A percentile compares a stretch with the other conserved stretches of the same genome.
Evolutionary conservation across 495 filamentous ascomycete species (phyloP).

Genomic region (Tetracladium setigerum): DNA sequence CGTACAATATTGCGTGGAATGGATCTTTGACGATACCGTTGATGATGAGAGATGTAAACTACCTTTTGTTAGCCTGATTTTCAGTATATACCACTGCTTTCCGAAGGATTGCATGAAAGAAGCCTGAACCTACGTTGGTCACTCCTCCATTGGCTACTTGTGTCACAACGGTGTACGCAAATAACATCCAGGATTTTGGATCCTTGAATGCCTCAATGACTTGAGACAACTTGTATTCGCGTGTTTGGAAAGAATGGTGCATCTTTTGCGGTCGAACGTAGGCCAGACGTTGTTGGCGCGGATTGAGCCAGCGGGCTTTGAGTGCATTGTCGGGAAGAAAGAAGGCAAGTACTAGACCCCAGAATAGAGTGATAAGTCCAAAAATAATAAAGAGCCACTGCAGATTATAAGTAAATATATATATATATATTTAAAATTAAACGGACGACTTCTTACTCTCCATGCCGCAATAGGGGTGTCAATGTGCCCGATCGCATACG

Average conservation of each 20-base stretch:
- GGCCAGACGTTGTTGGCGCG: constrained; percentile 24
- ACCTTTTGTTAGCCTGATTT: too few relatives aligned
- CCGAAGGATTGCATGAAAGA: too few relatives aligned
- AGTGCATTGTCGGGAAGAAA: constrained; percentile 26
- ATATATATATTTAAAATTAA: too few relatives aligned
- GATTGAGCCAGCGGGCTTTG: constrained; percentile 22
- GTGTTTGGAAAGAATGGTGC: too few relatives aligned
- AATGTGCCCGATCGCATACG: constrained; percentile 7
- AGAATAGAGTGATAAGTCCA: constrained; percentile 24
- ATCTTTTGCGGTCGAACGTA: constrained; percentile 15
- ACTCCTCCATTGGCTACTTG: too few relatives aligned
- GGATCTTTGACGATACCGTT: constrained; percentile 4
- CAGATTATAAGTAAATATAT: not conserved
- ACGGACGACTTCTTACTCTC: not conserved
- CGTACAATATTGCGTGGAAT: constrained; percentile 1
- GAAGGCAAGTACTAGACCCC: constrained; percentile 24
- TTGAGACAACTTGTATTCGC: too few relatives aligned
- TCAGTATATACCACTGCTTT: too few relatives aligned
- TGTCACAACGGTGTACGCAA: too few relatives aligned
- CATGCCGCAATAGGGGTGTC: constrained; percentile 1
- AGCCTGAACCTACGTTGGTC: too few relatives aligned
- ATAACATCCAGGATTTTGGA: too few relatives aligned
- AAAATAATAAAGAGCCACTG: constrained; percentile 30
- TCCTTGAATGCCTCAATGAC: constrained; percentile 24
- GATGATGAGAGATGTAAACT: constrained; percentile 11